Evolutionary conservation across 352 stramenopile genomes (phyloP), one percentile per base, ranked within the genome.

Genomic region (Lagenidium giganteum): DNA sequence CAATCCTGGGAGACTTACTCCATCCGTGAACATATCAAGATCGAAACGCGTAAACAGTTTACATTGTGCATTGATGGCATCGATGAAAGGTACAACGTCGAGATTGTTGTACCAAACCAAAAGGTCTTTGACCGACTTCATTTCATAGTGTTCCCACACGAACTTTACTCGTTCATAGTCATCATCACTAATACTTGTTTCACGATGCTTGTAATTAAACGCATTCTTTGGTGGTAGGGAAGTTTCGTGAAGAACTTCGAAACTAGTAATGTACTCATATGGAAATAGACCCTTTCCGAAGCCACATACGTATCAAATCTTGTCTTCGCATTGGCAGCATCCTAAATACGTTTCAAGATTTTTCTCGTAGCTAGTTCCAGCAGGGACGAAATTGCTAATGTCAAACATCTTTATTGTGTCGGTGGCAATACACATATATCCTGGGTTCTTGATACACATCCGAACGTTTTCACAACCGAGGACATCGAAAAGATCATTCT

Each of bases 41-140:
- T 33, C 29, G 18, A 42, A 51, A 14, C 12, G 5, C n/a, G 14
- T 33, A 24, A 29, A 51, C 3, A 51, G 20, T 17, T 31, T 13
- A 30, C 43, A 21, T 21, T 51, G 30, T 11, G 22, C 22, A 17
- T 48, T 34, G 5, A 58, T 32, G 2, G 54, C 54, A n/a, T 47
- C 24, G 14, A 63, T 37, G 29, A 64, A 70, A 12, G 55, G 55
- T 14, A 32, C 23, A 16, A 70, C 60, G 50, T 70, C 60, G 4
- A 65, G 46, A 50, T 63, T 66, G 30, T 63, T 70, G 28, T 70
- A 66, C 56, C 60, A 71, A 18, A 61, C 40, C 4, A 70, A 34
- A 28, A 70, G 30, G 27, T 70, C 56, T 24, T 64, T 60, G 37
- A 67, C 37, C 0, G 30, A 37, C 14, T 70, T 64, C 61, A 67